phyloP scores from a whole-genome alignment of 2,329 filamentous ascomycete species.

The Lasiodiplodia theobromae region DNA sequence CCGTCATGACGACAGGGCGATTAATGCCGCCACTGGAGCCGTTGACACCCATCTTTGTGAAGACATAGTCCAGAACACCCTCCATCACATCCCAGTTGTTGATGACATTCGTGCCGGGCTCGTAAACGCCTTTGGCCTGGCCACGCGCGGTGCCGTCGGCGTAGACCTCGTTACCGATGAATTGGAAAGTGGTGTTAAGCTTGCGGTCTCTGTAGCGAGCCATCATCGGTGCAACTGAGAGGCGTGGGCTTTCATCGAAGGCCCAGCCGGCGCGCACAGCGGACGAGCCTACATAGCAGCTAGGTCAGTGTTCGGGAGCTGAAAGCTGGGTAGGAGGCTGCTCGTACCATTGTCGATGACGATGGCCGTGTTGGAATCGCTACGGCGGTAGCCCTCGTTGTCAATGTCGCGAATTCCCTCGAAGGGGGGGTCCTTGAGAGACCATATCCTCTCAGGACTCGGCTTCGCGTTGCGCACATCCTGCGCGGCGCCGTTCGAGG shows the following conservation, averaged over 20 bases:
- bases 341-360: constrained; percentile 95
- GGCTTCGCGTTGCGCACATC: constrained; percentile 61
- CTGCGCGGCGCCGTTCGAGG: constrained; percentile 49
- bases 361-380: constrained; percentile 72
- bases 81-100: constrained; percentile 99
- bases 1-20: constrained; percentile 91
- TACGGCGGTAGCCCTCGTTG: constrained; percentile 74
- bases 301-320: not conserved
- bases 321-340: constrained; percentile 6
- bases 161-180: constrained; percentile 91
- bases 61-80: constrained; percentile 90
- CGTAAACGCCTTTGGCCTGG: constrained; percentile 90
- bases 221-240: constrained; percentile 87
- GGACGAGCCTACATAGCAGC: constrained; percentile 72
- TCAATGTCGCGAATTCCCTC: constrained; percentile 64
- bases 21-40: constrained; percentile 76
- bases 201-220: constrained; percentile 96
- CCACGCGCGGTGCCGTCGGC: constrained; percentile 91
- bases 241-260: constrained; percentile 81
- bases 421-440: constrained; percentile 66
- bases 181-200: constrained; percentile 87
- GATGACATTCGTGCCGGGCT: constrained; percentile 86
- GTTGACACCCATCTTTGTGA: constrained; percentile 90
- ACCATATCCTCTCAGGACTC: constrained; percentile 59
- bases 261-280: constrained; percentile 94